A percentile compares a stretch with the other conserved stretches of the same genome.
Evolutionary conservation across 768 basidiomycete genomes (phyloP).

Genomic region (Pleurotus tuoliensis): DNA sequence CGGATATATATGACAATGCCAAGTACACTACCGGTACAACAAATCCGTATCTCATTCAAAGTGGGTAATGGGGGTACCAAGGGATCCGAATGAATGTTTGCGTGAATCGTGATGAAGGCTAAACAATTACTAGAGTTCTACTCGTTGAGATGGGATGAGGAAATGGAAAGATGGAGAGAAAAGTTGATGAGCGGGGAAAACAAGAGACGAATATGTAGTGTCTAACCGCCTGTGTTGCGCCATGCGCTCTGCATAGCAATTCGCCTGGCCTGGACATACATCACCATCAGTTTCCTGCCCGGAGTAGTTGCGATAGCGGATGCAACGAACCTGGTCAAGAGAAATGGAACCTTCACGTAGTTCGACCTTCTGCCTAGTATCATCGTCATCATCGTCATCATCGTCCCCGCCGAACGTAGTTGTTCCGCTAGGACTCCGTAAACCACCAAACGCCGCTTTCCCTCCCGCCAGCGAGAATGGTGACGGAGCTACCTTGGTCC

Average conservation of each 20-base stretch:
- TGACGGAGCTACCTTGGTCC: constrained; percentile 76
- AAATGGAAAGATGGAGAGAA: neutral
- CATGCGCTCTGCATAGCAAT: constrained; percentile 91
- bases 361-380: constrained; percentile 69
- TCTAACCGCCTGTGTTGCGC: constrained; percentile 60
- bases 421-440: constrained; percentile 41
- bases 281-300: constrained; percentile 5
- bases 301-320: neutral
- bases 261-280: constrained; percentile 58
- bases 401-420: constrained; percentile 51
- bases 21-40: neutral
- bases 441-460: constrained; percentile 81
- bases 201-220: neutral
- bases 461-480: constrained; percentile 78
- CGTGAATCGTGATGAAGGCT: neutral
- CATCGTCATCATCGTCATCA: constrained; percentile 70
- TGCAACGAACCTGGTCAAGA: constrained; percentile 75
- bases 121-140: neutral
- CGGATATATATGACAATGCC: neutral
- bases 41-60: neutral
- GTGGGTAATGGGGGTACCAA: neutral
- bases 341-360: constrained; percentile 83
- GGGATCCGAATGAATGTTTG: neutral
- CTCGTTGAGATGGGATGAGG: neutral
- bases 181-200: neutral